Conservation (phyloP, 345 rosid species). For the Eucalyptus coolabah region DNA sequence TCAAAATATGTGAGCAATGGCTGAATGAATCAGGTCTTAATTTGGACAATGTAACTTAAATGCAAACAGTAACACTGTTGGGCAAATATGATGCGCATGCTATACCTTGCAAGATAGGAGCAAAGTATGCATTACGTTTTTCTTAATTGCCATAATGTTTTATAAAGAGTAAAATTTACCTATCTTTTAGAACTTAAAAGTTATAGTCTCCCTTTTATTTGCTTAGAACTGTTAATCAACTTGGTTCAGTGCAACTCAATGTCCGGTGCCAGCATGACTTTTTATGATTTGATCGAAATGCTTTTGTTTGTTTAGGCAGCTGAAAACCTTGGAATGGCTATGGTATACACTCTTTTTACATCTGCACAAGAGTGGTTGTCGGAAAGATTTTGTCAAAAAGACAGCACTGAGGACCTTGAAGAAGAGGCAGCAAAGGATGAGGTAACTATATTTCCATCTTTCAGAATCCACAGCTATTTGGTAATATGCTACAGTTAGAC, state of each 20-base stretch:
- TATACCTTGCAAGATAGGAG: neutral
- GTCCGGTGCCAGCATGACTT: neutral
- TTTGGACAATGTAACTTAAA: neutral
- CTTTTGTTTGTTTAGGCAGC: conserved; percentile 41
- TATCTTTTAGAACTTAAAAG: neutral
- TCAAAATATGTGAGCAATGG: neutral
- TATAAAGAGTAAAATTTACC: neutral
- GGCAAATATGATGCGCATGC: neutral
- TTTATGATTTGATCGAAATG: neutral
- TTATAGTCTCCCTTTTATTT: neutral
- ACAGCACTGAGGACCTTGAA: conserved; percentile 19
- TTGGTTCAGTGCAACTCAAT: neutral
- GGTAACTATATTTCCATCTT: conserved; percentile 25
- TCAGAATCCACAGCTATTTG: neutral
- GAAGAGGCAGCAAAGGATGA: conserved; percentile 75
- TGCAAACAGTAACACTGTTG: neutral
- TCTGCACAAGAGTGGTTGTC: conserved; percentile 92
- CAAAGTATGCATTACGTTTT: neutral
- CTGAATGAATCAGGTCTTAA: neutral
- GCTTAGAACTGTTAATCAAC: neutral
- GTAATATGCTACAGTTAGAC: neutral
- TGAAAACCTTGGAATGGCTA: conserved; percentile 97
- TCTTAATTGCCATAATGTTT: neutral
- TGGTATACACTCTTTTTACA: conserved; percentile 81
- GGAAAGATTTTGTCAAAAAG: conserved; percentile 61